A percentile compares a stretch with the other conserved stretches of the same genome.
phyloP scores from a whole-genome alignment of 805 yeast species.

The Brettanomyces bruxellensis region DNA sequence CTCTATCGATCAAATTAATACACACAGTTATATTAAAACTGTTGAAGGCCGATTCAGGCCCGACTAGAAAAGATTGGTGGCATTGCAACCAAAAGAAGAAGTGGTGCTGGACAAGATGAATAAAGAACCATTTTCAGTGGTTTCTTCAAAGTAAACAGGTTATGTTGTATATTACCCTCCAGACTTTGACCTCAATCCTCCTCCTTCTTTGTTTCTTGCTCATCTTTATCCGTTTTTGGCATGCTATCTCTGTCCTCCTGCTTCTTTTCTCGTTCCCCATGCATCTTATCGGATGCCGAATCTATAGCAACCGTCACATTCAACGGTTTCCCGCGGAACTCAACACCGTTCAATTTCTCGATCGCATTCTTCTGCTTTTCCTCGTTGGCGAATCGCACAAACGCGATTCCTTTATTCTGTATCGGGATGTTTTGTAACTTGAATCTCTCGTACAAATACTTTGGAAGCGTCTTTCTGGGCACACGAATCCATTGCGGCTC shows the following conservation, averaged over 20 bases:
- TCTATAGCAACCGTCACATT: slow-evolving; percentile 69
- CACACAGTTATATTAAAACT: no score
- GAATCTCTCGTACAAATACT: slow-evolving; percentile 32
- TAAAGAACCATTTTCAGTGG: neutral
- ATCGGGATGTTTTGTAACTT: slow-evolving; percentile 37
- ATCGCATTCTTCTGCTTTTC: slow-evolving; percentile 42
- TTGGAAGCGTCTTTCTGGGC: slow-evolving; percentile 43
- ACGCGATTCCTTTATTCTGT: slow-evolving; percentile 57
- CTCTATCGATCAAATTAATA: no score
- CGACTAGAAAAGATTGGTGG: no score
- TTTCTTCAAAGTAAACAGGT: neutral
- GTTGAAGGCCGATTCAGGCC: no score
- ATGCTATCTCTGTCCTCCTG: neutral
- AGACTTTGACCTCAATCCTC: no score
- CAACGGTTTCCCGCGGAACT: slow-evolving; percentile 56
- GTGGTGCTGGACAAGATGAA: neutral
- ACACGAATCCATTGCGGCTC: slow-evolving; percentile 51
- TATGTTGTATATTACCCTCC: no score
- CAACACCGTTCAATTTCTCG: slow-evolving; percentile 56
- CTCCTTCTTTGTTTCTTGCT: no score
- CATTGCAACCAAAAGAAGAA: no score
- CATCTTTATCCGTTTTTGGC: neutral
- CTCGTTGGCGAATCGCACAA: slow-evolving; percentile 41
- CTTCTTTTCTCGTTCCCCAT: neutral
- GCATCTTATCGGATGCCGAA: slow-evolving; percentile 16